A percentile compares a stretch with the other conserved stretches of the same genome.
These are phyloP conservation scores for Schizophyllum amplum DNA, from an alignment of 1,284 basidiomycete genomes.

Conservation along the genomic window DNA sequence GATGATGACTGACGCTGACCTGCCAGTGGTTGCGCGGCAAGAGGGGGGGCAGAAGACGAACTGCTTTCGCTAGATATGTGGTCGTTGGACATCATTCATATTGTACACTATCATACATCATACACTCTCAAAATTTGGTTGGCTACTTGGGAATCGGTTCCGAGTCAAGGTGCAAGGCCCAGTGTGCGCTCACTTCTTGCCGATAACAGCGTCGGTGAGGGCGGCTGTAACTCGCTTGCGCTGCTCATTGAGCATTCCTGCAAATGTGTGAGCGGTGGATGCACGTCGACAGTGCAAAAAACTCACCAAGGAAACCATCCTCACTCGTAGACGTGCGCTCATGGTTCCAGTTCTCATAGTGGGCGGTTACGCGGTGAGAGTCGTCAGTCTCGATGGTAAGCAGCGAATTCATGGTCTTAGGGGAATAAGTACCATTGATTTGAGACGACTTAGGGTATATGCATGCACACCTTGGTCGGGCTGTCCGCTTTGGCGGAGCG, in stretches of 20 bases:
- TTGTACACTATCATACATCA: neutral
- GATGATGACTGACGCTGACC: too few species aligned
- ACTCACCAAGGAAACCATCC: conserved; percentile 32
- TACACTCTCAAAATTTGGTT: neutral
- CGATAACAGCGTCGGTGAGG: conserved; percentile 26
- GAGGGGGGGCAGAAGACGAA: too few species aligned
- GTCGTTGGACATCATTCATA: too few species aligned
- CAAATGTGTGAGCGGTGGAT: neutral
- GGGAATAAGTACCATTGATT: neutral
- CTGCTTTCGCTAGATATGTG: too few species aligned
- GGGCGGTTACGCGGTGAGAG: conserved; percentile 28
- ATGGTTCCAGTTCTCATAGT: conserved; percentile 44
- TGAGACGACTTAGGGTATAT: too few species aligned
- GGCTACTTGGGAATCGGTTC: neutral
- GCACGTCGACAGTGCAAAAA: neutral
- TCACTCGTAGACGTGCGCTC: conserved; percentile 29
- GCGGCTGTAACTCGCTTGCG: conserved; percentile 37
- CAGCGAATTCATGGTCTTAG: conserved; percentile 36
- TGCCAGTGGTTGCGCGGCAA: too few species aligned
- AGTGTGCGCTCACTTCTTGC: conserved; percentile 12
- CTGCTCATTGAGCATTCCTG: conserved; percentile 34
- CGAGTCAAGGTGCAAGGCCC: too few species aligned
- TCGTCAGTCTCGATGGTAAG: conserved; percentile 36
- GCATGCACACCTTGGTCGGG: conserved; percentile 32
- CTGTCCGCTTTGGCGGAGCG: conserved; percentile 27